Conservation (phyloP, 768 basidiomycete genomes). For the Leccinum ochraceum region DNA sequence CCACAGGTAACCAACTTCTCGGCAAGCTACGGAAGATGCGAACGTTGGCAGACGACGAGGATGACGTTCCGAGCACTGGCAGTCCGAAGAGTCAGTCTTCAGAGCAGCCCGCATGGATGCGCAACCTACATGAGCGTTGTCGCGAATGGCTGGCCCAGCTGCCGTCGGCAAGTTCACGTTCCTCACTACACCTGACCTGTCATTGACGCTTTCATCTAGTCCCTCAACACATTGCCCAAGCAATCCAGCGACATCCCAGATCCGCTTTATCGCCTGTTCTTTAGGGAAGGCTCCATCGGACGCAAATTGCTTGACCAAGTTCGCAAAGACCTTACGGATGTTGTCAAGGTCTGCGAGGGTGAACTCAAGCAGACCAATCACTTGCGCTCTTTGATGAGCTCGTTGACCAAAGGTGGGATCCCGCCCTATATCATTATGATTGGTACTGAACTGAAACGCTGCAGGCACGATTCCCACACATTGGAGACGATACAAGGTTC, state of each 20-base stretch:
- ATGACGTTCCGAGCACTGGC: conserved; percentile 53
- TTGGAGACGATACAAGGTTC: conserved; percentile 90
- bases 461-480: conserved; percentile 84
- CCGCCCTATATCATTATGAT: not conserved
- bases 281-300: conserved; percentile 83
- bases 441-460: conserved; percentile 10
- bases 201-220: conserved; percentile 39
- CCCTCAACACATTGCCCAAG: conserved; percentile 63
- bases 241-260: conserved; percentile 73
- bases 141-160: conserved; percentile 79
- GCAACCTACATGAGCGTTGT: conserved; percentile 75
- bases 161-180: conserved; percentile 58
- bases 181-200: not conserved
- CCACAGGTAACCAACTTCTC: conserved; percentile 75
- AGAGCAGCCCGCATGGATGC: conserved; percentile 96
- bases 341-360: conserved; percentile 84
- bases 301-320: conserved; percentile 77
- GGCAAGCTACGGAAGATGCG: conserved; percentile 93
- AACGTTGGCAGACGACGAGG: conserved; percentile 83
- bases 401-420: conserved; percentile 78
- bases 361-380: conserved; percentile 95
- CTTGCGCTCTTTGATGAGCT: conserved; percentile 86
- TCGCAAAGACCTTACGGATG: conserved; percentile 75
- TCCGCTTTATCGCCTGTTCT: conserved; percentile 87
- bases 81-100: conserved; percentile 64